phyloP scores from a whole-genome alignment of 176 grass and related monocot genomes.

The Juncus effusus region DNA sequence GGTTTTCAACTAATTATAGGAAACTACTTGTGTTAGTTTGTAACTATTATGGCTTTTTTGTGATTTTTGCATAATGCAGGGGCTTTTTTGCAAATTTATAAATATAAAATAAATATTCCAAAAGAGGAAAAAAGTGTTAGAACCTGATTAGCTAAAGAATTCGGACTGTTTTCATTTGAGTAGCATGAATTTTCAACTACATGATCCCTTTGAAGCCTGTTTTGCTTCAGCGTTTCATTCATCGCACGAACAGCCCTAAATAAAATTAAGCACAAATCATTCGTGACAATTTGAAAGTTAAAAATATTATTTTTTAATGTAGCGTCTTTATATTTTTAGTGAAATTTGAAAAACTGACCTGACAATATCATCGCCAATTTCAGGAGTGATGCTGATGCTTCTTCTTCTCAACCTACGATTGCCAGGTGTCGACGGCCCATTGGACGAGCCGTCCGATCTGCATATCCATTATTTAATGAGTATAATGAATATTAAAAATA shows the following conservation, averaged over 20 bases:
- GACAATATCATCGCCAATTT: slow-evolving; percentile 98
- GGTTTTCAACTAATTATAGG: too few species aligned
- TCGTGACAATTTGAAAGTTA: not conserved
- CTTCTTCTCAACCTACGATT: slow-evolving; percentile 78
- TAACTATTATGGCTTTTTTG: too few species aligned
- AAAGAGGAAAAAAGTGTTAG: too few species aligned
- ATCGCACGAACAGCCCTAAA: slow-evolving; percentile 94
- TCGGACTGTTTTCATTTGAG: slow-evolving; percentile 54
- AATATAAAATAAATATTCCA: too few species aligned
- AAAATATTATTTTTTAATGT: not conserved
- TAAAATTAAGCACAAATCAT: slow-evolving; percentile 10
- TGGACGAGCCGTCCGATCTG: slow-evolving; percentile 70
- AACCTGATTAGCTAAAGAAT: slow-evolving; percentile 50
- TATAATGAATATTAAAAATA: not conserved
- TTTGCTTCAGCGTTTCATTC: slow-evolving; percentile 99
- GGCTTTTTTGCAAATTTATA: too few species aligned
- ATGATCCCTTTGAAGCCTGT: slow-evolving; percentile 79
- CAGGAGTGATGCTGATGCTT: slow-evolving; percentile 98
- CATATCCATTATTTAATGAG: slow-evolving; percentile 26
- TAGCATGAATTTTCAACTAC: slow-evolving; percentile 54
- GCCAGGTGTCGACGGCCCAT: slow-evolving; percentile 53
- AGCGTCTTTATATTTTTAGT: slow-evolving; percentile 7
- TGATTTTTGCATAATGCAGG: too few species aligned
- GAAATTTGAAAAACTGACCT: slow-evolving; percentile 53
- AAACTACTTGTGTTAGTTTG: too few species aligned